A percentile compares a stretch with the other conserved stretches of the same genome.
phyloP scores from a whole-genome alignment of 441 rosid genomes.

The Omphalea diandra region DNA sequence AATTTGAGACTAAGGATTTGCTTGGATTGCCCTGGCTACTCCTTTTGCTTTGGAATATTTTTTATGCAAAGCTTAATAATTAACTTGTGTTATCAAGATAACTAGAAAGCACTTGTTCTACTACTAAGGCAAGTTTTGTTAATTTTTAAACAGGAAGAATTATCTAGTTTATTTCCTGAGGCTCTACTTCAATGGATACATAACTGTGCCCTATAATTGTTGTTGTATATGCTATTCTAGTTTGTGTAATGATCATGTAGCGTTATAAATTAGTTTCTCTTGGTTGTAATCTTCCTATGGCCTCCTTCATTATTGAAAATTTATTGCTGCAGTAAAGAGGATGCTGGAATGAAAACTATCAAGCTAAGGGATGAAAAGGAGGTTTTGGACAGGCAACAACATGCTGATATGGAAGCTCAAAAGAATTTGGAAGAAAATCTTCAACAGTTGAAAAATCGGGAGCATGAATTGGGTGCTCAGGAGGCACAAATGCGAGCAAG shows the following conservation, averaged over 20 bases:
- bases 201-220: not conserved
- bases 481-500: constrained; percentile 76
- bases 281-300: not conserved
- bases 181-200: no score
- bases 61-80: not conserved
- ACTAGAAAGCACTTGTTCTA: not conserved
- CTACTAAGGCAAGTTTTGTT: not conserved
- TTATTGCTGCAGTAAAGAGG: constrained; percentile 75
- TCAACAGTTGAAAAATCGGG: constrained; percentile 83
- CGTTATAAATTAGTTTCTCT: not conserved
- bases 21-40: not conserved
- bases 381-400: constrained; percentile 93
- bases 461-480: constrained; percentile 70
- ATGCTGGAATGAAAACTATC: constrained; percentile 91
- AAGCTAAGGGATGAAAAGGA: constrained; percentile 96
- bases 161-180: no score
- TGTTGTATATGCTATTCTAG: not conserved
- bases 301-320: constrained; percentile 5
- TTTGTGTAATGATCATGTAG: not conserved
- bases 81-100: not conserved
- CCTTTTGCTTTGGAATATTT: constrained; percentile 1
- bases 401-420: constrained; percentile 85
- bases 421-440: constrained; percentile 95
- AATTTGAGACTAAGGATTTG: constrained; percentile 6
- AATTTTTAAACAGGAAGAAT: not conserved